These are phyloP conservation scores for Monosporozyma unispora DNA, from an alignment of 805 yeast genomes.

Conservation along the genomic window DNA sequence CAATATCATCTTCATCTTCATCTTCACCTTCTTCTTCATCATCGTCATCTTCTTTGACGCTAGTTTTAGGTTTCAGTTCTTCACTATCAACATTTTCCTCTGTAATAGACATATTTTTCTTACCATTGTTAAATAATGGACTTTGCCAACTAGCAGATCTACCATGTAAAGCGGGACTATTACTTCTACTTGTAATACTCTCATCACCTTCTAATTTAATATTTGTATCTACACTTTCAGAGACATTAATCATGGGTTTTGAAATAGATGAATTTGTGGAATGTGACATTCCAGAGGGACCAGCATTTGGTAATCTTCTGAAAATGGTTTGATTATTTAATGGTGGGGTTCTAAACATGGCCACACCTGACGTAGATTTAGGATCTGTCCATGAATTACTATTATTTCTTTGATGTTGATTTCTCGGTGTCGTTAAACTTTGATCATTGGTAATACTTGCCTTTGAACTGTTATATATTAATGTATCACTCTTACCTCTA, in stretches of 20 bases:
- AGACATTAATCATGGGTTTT: not conserved
- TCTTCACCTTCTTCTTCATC: not conserved
- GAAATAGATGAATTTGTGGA: not conserved
- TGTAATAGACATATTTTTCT: not conserved
- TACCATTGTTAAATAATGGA: slow-evolving; percentile 6
- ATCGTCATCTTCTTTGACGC: not conserved
- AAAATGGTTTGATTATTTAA: slow-evolving; percentile 1
- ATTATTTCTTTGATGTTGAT: slow-evolving; percentile 10
- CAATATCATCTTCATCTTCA: slow-evolving; percentile 13
- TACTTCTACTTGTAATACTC: not conserved
- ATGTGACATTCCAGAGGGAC: not conserved
- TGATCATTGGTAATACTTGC: not conserved
- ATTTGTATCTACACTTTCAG: not conserved
- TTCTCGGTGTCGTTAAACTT: not conserved
- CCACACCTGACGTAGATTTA: slow-evolving; percentile 8
- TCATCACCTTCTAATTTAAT: not conserved
- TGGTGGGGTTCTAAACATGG: slow-evolving; percentile 15
- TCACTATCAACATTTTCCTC: not conserved
- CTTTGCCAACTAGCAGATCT: slow-evolving; percentile 5
- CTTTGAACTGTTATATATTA: slow-evolving; percentile 8
- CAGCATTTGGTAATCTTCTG: slow-evolving; percentile 1
- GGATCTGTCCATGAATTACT: slow-evolving; percentile 5
- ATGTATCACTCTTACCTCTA: slow-evolving; percentile 26
- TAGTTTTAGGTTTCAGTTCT: not conserved
- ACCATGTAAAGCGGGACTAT: not conserved